phyloP scores from a whole-genome alignment of 768 basidiomycete genomes.

The Leccinum variicolor region DNA sequence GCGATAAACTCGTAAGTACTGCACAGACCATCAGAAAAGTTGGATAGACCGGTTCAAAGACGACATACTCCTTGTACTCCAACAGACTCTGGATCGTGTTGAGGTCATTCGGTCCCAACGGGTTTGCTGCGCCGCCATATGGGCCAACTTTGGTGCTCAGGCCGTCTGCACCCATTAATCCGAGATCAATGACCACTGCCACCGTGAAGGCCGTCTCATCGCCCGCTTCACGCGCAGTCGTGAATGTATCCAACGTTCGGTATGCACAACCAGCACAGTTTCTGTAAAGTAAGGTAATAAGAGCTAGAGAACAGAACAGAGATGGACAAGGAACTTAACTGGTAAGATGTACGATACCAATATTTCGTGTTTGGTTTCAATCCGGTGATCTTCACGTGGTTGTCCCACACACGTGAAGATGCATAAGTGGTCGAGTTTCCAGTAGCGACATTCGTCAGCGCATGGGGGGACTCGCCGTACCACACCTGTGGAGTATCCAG shows the following conservation, averaged over 20 bases:
- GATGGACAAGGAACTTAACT: slow-evolving; percentile 10
- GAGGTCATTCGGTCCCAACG: slow-evolving; percentile 24
- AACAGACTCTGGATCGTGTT: slow-evolving; percentile 30
- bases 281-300: slow-evolving; percentile 2
- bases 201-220: slow-evolving; percentile 20
- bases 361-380: slow-evolving; percentile 23
- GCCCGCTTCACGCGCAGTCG: slow-evolving; percentile 19
- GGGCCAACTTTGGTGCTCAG: slow-evolving; percentile 30
- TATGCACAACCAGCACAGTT: slow-evolving; percentile 28
- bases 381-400: slow-evolving; percentile 26
- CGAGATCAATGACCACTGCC: slow-evolving; percentile 26
- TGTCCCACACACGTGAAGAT: slow-evolving; percentile 25
- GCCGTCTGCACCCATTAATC: slow-evolving; percentile 27
- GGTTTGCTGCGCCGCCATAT: slow-evolving; percentile 16
- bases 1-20: slow-evolving; percentile 27
- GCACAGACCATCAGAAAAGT: not conserved
- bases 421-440: slow-evolving; percentile 24
- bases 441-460: slow-evolving; percentile 17
- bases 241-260: slow-evolving; percentile 22
- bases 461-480: slow-evolving; percentile 20
- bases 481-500: slow-evolving; percentile 24
- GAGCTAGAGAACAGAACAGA: not conserved
- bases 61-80: slow-evolving; percentile 25
- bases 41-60: not conserved
- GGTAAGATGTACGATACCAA: slow-evolving; percentile 28